Percentiles rank a stretch among this genome's conserved stretches.
Evolutionary conservation across 163 green algal species (phyloP).

Genomic region (Chlamydomonas reinhardtii): DNA sequence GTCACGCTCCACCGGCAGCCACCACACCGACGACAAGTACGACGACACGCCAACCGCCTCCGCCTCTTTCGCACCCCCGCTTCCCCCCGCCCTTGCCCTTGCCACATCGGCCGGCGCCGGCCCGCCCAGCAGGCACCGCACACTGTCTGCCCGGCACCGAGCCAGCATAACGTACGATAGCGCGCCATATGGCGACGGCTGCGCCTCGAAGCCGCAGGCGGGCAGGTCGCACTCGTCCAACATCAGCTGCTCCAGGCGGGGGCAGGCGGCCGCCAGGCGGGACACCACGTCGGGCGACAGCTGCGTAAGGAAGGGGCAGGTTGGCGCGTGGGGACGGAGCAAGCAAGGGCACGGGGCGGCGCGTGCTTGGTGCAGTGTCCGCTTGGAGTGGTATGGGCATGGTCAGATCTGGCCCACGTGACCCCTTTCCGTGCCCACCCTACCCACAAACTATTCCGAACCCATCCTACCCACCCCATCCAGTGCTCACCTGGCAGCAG

Average conservation of each 20-base stretch:
- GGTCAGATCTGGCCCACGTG: too few relatives aligned
- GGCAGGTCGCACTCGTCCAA: slow-evolving; percentile 44
- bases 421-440: too few relatives aligned
- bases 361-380: too few relatives aligned
- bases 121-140: background rate
- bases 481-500: slow-evolving; percentile 37
- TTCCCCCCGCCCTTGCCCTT: background rate
- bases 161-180: slow-evolving; percentile 27
- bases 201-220: background rate
- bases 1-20: slow-evolving; percentile 30
- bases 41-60: background rate
- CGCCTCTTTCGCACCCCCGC: background rate
- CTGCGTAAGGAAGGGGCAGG: background rate
- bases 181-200: slow-evolving; percentile 2
- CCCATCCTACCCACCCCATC: too few relatives aligned
- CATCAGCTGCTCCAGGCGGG: slow-evolving; percentile 28
- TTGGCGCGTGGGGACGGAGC: background rate
- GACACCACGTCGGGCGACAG: background rate
- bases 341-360: too few relatives aligned
- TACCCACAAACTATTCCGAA: too few relatives aligned
- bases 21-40: background rate
- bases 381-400: too few relatives aligned
- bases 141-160: slow-evolving; percentile 5
- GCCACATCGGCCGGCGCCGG: background rate
- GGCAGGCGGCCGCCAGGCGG: background rate